A percentile compares a stretch with the other conserved stretches of the same genome.
phyloP scores from a whole-genome alignment of 257 asterid genomes.

The Solanum pinnatisectum region DNA sequence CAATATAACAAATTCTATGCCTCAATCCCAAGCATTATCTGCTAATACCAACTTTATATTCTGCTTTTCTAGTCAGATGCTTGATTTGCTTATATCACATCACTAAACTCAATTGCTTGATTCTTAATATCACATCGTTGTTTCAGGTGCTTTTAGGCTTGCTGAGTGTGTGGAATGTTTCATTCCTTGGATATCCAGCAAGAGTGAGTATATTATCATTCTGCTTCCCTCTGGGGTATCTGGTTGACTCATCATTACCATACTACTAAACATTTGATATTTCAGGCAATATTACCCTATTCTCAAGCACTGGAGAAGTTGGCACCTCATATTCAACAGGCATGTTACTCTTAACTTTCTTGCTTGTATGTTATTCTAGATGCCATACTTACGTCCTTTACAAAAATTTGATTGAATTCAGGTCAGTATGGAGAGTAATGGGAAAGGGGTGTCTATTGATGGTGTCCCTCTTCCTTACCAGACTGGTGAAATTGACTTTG shows the following conservation, averaged over 20 bases:
- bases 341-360: constrained; percentile 21
- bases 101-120: background rate
- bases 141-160: constrained; percentile 85
- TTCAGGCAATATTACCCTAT: constrained; percentile 97
- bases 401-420: constrained; percentile 15
- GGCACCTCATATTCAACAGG: constrained; percentile 99
- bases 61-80: background rate
- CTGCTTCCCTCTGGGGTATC: background rate
- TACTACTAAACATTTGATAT: background rate
- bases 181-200: constrained; percentile 95
- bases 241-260: background rate
- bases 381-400: constrained; percentile 4
- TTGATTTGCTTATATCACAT: background rate
- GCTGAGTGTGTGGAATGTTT: constrained; percentile 94
- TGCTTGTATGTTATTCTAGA: constrained; percentile 1
- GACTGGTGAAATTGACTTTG: constrained; percentile 98
- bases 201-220: constrained; percentile 53
- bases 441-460: constrained; percentile 94
- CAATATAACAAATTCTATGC: background rate
- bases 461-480: constrained; percentile 90
- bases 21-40: background rate
- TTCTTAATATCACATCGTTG: constrained; percentile 5
- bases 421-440: constrained; percentile 99
- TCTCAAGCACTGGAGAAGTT: constrained; percentile 95
- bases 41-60: background rate